These are phyloP conservation scores for Cadophora luteo-olivacea DNA, from an alignment of 2,329 filamentous ascomycete genomes.

Conservation along the genomic window DNA sequence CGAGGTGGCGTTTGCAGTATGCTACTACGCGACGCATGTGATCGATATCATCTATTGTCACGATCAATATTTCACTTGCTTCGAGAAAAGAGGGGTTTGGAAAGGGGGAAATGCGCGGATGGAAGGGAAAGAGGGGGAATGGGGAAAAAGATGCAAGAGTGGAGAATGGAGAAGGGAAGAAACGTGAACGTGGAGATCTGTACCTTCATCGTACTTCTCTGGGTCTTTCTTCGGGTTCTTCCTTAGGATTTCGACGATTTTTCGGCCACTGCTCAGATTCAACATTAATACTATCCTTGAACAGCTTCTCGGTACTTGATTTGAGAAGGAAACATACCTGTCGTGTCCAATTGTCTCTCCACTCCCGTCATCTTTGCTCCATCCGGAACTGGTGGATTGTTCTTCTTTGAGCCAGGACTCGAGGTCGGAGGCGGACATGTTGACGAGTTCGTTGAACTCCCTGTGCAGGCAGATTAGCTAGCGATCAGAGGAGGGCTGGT, in stretches of 20 bases:
- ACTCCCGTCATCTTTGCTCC: conserved; percentile 61
- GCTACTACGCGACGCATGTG: conserved; percentile 70
- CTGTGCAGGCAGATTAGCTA: too few species aligned
- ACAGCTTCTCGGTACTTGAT: not conserved
- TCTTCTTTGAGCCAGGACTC: conserved; percentile 65
- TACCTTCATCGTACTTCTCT: conserved; percentile 61
- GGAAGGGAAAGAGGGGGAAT: too few species aligned
- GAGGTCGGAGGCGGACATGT: conserved; percentile 67
- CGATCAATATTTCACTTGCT: too few species aligned
- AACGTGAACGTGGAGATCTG: conserved; percentile 27
- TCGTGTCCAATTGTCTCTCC: conserved; percentile 70
- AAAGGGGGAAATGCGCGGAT: too few species aligned
- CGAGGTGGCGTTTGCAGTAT: conserved; percentile 71
- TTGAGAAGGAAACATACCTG: conserved; percentile 45
- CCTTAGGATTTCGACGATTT: conserved; percentile 67
- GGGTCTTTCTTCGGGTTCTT: conserved; percentile 65
- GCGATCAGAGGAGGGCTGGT: too few species aligned
- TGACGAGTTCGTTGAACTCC: conserved; percentile 71
- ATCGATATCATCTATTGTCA: conserved; percentile 57
- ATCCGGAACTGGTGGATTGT: conserved; percentile 64
- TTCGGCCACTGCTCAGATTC: conserved; percentile 57
- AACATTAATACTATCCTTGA: not conserved
- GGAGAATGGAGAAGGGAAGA: not conserved
- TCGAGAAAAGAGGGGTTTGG: too few species aligned
- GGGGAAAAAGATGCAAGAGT: not conserved